These are phyloP conservation scores for Musa schizocarpa DNA, from an alignment of 176 grass and related monocot species.

Conservation along the genomic window DNA sequence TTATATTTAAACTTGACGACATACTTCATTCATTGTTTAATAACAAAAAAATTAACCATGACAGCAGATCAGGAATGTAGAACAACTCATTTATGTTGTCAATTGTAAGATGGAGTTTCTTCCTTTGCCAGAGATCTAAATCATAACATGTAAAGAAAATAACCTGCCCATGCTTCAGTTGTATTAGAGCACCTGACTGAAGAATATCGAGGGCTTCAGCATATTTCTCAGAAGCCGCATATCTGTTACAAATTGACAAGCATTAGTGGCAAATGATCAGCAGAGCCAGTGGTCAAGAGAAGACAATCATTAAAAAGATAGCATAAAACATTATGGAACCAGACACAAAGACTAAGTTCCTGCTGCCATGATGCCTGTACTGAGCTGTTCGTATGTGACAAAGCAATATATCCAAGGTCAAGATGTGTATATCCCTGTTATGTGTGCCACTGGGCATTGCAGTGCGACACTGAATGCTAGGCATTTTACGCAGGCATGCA, in stretches of 20 bases:
- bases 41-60: background rate
- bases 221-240: slow-evolving; percentile 63
- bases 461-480: background rate
- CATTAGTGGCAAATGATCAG: slow-evolving; percentile 18
- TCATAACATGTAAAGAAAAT: slow-evolving; percentile 20
- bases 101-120: background rate
- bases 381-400: background rate
- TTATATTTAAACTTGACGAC: no score
- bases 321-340: background rate
- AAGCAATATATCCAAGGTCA: background rate
- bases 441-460: no score
- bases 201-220: slow-evolving; percentile 80
- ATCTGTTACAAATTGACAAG: slow-evolving; percentile 40
- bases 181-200: slow-evolving; percentile 69
- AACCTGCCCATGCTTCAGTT: slow-evolving; percentile 89
- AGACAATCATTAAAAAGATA: background rate
- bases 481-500: background rate
- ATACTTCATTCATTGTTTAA: no score
- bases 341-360: background rate
- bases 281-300: background rate
- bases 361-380: background rate
- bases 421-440: no score
- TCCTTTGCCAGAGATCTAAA: slow-evolving; percentile 2
- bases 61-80: background rate
- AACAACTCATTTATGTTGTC: background rate